Base-by-base conservation (phyloP, 139 green algal genomes). In the Pleodorina starrii region DNA sequence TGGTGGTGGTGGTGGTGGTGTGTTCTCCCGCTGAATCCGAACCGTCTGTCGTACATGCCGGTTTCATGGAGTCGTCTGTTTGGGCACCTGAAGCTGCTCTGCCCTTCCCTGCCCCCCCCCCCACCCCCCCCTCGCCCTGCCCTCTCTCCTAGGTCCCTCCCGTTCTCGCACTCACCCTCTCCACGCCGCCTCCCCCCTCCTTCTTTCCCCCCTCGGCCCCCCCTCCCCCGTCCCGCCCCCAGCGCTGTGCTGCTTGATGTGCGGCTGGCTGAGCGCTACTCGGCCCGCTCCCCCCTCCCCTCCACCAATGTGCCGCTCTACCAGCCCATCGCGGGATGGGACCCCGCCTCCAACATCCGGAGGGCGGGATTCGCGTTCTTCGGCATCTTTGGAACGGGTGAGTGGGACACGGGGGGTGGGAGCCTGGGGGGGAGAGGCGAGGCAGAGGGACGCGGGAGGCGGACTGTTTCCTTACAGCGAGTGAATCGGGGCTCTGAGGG, bases 201-300 rank as follows among this genome's bases (percentile, higher is more conserved):
- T 27, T 27, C 42, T 27, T 32, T 4, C 46, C 5, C 68, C 51
- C 23, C 25, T 19, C 51, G 2, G 0, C n/a, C 6, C 43, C 29
- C 43, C 19, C 1, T 12, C 0, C 43, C 17, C 29, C 16, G 1
- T 17, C 43, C 63, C 63, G 2, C 11, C 16, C 36, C 29, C 72
- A 91, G 88, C 27, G 50, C 90, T 27, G 85, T 92, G 46, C 43
- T 91, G 17, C 40, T 92, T 40, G 90, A 92, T 60, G 85, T 92
- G 35, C 75, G 90, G 17, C 36, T 90, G 59, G 76, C 60, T 1
- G 35, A 85, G 40, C 68, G 79, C 48, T 72, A 50, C 77, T 16
- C 32, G 21, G 2, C 2, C 29, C 43, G 27, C 66, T 35, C 81
- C 57, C 36, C 78, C 4, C n/a, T 23, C 23, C 32, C 63, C 46